Evolutionary conservation across 2,329 filamentous ascomycete genomes (phyloP), one percentile per base, ranked within the genome.

Genomic region (Calonectria fujianensis): DNA sequence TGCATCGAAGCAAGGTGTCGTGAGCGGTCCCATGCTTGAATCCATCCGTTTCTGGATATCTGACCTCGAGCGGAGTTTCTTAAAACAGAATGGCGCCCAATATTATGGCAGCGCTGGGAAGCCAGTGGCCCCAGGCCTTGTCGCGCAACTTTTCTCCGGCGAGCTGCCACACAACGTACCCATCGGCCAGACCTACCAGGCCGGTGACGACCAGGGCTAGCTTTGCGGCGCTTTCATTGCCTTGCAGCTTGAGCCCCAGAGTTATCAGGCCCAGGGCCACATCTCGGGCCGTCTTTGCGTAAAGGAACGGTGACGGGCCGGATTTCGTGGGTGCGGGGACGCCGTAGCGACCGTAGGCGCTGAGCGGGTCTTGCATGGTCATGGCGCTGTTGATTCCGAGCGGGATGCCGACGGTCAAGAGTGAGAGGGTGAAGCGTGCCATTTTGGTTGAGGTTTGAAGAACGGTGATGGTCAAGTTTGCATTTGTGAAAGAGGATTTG

Each of bases 41-140:
- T 14, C 52, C 52, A n/a, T 57, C 51, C 3, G 31, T 4, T 10
- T 20, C 18, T 11, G n/a, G 31, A 9, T 3, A 35, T 13, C 31
- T 9, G 31, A 32, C 16, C 35, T 35, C 8, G 18, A n/a, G 2
- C 0, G 18, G 5, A 20, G 29, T 10, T 4, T 35, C 5, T 9
- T 63, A 63, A 63, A 63, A 29, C 3, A 63, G 6, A 16, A 63
- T 6, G 7, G 57, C 37, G 57, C 57, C 57, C 35, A 63, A 31
- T 63, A 63, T 27, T 11, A 63, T 31, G 35, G 57, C 57, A 41
- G 37, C 35, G 57, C 57, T 63, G 4, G 57, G 57, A 29, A 63
- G 35, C 57, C 57, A 63, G 32, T 63, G 57, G n/a, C 35, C 57
- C 57, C 37, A 63, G 13, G 57, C 57, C 57, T 63, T 63, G 35